Base-by-base conservation (phyloP, 192 early-diverging fungal species). In the Gaertneriomyces sp. region DNA sequence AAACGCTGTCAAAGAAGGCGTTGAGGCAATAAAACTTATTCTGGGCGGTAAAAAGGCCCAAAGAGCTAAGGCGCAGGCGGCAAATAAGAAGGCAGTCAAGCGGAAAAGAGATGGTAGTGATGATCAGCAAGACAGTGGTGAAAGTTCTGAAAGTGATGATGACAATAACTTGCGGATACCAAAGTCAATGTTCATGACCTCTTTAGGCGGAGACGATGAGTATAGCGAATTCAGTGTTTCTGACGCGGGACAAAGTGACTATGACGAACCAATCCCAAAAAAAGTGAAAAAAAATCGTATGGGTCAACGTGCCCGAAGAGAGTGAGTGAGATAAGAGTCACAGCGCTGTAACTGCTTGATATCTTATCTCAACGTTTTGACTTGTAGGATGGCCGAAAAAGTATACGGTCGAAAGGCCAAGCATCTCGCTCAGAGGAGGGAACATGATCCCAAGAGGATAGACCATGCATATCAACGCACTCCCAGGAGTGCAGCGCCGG, bases 251-350 rank as follows among this genome's bases (percentile, higher is more conserved):
- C 12, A 60, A 16, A 62, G 67, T 25, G 67, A 69, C 53, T 39
- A 62, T n/a, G 56, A 16, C 14, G 45, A 64, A 25, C 42, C 38
- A 41, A 59, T 40, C 51, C 11, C 3, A 45, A 71, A 71, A 58
- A 65, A 64, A 42, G 70, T 58, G 42, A 72, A 73, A 38, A 81
- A 81, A 66, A 81, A 81, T 42, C 64, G 79, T 10, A 49, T 49
- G 60, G 79, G 79, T 0, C 79, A 81, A 62, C 46, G 71, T 46
- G 74, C 70, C 12, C 59, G 79, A 46, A 47, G 71, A 53, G 71
- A 38, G 77, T 79, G 61, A 65, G 77, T 70, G 14, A 41, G 9
- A 12, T 39, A 9, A n/a, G 11, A 44, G 14, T 60, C n/a, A 10
- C 42, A 16, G 20, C 38, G 14, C 44, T 0, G n/a, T 60, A 53